Evolutionary conservation across 208 protist genomes (phyloP), one percentile per base, ranked within the genome.

Genomic region (Acanthamoeba healyi): DNA sequence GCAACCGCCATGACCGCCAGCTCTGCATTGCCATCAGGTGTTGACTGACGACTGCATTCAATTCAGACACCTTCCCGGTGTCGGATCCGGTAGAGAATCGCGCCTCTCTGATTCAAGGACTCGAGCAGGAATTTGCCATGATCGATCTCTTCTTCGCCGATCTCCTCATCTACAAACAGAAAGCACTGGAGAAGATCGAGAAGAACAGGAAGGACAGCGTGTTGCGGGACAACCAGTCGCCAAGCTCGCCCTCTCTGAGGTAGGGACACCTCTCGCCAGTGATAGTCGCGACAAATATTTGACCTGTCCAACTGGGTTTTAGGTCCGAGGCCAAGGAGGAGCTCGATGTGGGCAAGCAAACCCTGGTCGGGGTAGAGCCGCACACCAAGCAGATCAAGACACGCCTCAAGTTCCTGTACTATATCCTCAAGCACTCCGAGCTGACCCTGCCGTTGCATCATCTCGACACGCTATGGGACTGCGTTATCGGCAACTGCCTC

Each of bases 341-440:
- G 29, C 19, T 36, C 19, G 84, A 91, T 19, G 12, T 91, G 24
- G 36, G 36, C 56, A 65, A 91, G 56, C 58, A 72, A 54, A 91
- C 42, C 38, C 56, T 91, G 84, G 84, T 91, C 38, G 84, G 84
- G 4, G 84, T 91, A 32, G 56, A 91, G 54, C 84, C 84, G 15
- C 84, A 91, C 32, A n/a, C 34, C 46, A 70, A 91, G 58, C 84
- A 91, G 58, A 70, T 70, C 34, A 70, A 91, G 42, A 91, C 40
- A 22, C 84, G 84, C 32, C 46, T 91, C 34, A 63, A 70, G 34
- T 91, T 91, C 84, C 84, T 91, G 19, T 49, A 70, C 58, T 91
- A 72, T 54, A 29, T 91, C 6, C 84, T 91, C 36, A 91, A 70
- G 49, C 56, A 91, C 84, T 91, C 84, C 36, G 29, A 0, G 4